These are phyloP conservation scores for Takashimella koratensis DNA, from an alignment of 1,284 basidiomycete genomes.

Conservation along the genomic window DNA sequence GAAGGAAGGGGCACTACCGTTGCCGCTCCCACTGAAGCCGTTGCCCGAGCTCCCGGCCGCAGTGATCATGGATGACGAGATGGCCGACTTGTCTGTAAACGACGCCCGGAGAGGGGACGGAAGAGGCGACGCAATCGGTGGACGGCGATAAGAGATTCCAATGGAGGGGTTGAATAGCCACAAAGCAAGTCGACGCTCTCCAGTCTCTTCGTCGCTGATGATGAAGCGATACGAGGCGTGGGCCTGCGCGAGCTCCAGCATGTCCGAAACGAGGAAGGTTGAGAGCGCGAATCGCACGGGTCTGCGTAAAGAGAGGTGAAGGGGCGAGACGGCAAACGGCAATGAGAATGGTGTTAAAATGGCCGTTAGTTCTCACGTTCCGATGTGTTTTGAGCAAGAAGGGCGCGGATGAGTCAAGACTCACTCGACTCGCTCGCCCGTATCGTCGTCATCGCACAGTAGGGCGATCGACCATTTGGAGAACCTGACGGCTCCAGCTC, in stretches of 20 bases:
- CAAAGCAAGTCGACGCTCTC: conserved; percentile 70
- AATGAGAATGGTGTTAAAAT: no score
- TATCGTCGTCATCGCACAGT: conserved; percentile 58
- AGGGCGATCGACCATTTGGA: conserved; percentile 77
- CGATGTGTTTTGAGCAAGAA: no score
- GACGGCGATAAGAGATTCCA: conserved; percentile 60
- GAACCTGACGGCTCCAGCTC: conserved; percentile 54
- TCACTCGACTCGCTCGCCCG: conserved; percentile 37
- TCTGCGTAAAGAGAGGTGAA: conserved; percentile 45
- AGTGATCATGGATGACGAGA: not conserved
- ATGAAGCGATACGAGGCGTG: conserved; percentile 87
- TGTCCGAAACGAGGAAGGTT: conserved; percentile 77
- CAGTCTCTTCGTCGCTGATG: conserved; percentile 74
- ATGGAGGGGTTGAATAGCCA: conserved; percentile 89
- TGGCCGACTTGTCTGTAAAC: not conserved
- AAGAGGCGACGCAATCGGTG: conserved; percentile 7
- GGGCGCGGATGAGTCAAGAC: no score
- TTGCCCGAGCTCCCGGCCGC: not conserved
- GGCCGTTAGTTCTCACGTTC: no score
- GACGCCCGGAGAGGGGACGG: conserved; percentile 12
- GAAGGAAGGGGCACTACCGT: not conserved
- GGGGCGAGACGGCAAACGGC: not conserved
- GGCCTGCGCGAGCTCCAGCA: conserved; percentile 79
- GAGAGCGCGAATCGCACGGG: conserved; percentile 66
- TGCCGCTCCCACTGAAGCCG: no score